phyloP scores from a whole-genome alignment of 1,139 yeast species.

The Pichia sp. region DNA sequence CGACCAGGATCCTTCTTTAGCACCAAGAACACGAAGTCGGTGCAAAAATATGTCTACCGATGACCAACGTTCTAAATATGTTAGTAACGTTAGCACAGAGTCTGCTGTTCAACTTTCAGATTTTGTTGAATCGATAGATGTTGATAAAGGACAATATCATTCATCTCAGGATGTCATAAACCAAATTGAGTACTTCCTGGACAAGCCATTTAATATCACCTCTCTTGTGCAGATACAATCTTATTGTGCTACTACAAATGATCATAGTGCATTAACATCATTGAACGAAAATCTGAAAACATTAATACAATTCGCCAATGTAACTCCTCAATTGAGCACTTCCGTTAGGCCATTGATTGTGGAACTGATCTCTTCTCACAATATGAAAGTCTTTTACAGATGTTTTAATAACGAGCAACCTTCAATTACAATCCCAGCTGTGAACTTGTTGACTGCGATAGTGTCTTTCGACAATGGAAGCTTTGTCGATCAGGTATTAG shows the following conservation, averaged over 20 bases:
- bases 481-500: constrained; percentile 53
- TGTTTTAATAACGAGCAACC: constrained; percentile 59
- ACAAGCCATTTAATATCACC: constrained; percentile 19
- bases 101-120: constrained; percentile 19
- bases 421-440: constrained; percentile 55
- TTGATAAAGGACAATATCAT: not conserved
- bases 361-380: constrained; percentile 48
- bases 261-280: constrained; percentile 47
- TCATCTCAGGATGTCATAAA: constrained; percentile 2
- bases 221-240: constrained; percentile 56
- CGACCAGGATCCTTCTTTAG: not conserved
- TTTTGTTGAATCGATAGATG: constrained; percentile 14
- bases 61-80: constrained; percentile 19
- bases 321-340: constrained; percentile 22
- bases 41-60: not conserved
- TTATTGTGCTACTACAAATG: constrained; percentile 58
- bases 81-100: constrained; percentile 20
- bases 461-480: constrained; percentile 47
- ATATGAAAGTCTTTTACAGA: constrained; percentile 64
- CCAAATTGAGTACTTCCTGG: constrained; percentile 20
- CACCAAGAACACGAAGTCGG: too few relatives aligned
- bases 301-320: constrained; percentile 29
- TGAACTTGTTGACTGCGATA: constrained; percentile 52
- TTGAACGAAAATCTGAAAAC: constrained; percentile 37
- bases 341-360: constrained; percentile 42